Conservation (phyloP, 176 grass and related monocot species). For the Tillandsia leiboldiana region DNA sequence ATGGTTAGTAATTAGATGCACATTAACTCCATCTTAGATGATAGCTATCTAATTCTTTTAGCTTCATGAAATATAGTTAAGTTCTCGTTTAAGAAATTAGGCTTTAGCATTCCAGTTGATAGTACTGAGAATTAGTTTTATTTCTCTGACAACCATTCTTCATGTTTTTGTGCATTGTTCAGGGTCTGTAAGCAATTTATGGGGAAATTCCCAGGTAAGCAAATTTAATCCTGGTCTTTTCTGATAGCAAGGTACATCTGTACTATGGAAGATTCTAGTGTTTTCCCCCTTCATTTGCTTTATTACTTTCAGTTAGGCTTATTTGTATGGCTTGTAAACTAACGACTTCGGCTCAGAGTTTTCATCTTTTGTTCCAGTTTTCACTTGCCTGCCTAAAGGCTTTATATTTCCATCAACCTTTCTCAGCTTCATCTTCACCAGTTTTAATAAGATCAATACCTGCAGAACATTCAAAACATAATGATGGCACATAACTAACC, state of each 20-base stretch:
- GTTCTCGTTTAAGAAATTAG: background rate
- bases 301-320: slow-evolving; percentile 32
- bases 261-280: background rate
- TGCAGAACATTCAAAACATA: no score
- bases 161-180: slow-evolving; percentile 22
- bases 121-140: background rate
- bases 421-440: background rate
- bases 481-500: no score
- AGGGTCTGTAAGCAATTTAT: slow-evolving; percentile 50
- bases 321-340: slow-evolving; percentile 25
- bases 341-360: slow-evolving; percentile 45
- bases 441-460: no score
- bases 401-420: background rate
- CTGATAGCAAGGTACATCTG: background rate
- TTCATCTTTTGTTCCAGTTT: slow-evolving; percentile 2
- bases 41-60: background rate
- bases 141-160: slow-evolving; percentile 12
- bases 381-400: background rate
- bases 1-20: slow-evolving; percentile 43
- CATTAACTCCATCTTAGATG: slow-evolving; percentile 1
- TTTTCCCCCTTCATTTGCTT: background rate
- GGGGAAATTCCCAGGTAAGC: slow-evolving; percentile 59
- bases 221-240: slow-evolving; percentile 5
- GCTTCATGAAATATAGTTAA: background rate
- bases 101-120: background rate